Evolutionary conservation across 352 stramenopile species (phyloP).

Genomic region (Pilasporangium apinafurcum): DNA sequence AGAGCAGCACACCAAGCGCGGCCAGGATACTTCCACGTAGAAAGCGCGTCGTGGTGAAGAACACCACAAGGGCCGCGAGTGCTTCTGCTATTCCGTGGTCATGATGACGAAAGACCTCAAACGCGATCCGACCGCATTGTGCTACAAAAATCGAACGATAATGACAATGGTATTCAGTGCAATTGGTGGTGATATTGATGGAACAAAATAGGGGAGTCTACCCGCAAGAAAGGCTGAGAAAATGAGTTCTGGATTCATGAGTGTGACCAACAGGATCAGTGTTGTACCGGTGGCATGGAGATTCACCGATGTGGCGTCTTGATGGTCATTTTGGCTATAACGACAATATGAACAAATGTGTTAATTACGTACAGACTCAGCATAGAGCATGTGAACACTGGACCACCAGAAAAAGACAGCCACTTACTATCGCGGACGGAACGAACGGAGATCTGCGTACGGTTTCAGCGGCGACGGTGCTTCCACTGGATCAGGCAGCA

Average conservation of each 20-base stretch:
- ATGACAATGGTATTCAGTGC: too few species aligned
- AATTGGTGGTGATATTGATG: too few species aligned
- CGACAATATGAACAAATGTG: too few species aligned
- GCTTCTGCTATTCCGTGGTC: constrained; percentile 28
- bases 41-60: constrained; percentile 24
- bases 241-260: constrained; percentile 31
- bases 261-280: constrained; percentile 20
- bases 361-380: too few species aligned
- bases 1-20: constrained; percentile 13
- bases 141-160: not conserved
- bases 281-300: constrained; percentile 39
- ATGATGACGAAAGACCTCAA: constrained; percentile 22
- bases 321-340: constrained; percentile 22
- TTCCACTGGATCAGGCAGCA: constrained; percentile 3
- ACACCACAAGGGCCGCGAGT: constrained; percentile 16
- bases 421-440: constrained; percentile 42
- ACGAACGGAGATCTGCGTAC: constrained; percentile 25
- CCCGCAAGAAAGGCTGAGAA: constrained; percentile 15
- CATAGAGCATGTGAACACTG: too few species aligned
- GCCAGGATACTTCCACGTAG: constrained; percentile 15
- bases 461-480: constrained; percentile 27
- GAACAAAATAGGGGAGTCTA: not conserved
- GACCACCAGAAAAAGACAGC: not conserved
- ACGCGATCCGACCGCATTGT: constrained; percentile 31
- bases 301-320: constrained; percentile 32